Base-by-base conservation (phyloP, 257 asterid genomes). In the Plantago elongata region DNA sequence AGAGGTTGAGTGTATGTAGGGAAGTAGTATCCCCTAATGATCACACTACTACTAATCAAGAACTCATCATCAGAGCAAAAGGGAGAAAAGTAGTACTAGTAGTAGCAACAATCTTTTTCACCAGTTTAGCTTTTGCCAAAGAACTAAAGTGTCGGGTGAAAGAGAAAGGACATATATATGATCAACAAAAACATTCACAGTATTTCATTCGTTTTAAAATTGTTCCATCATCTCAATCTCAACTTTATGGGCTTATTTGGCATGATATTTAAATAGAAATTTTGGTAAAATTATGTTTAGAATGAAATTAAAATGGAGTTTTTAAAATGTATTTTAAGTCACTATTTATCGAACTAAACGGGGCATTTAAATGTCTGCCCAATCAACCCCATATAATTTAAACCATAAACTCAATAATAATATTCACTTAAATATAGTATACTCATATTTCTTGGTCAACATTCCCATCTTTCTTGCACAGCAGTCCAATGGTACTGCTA, bases 21-120 rank as follows among this genome's bases (percentile, higher is more conserved):
- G 81, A 72, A 74, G 81, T 65, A 74, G 72, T 49, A 71, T 67
- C 77, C 16, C 12, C n/a, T 55, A 67, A 64, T 72, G 72, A 64
- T 27, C 64, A 54, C 63, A 55, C 57, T 62, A 67, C 55, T 72
- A 74, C 59, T 74, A 83, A 75, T 77, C 79, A 69, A 67, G 64
- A 62, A 34, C 7, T 34, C 7, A 34, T 34, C 7, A 34, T 34
- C 40, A 34, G 8, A 34, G 40, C 40, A 34, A 18, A 65, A 73
- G 65, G 56, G 63, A 65, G 58, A 51, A 9, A 64, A 58, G 57
- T 46, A 72, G 42, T 54, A 64, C 5, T 34, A 34, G 0, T 7
- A 34, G 8, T 34, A 34, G 4, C 40, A 34, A 34, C 8, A 34
- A 34, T 34, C 65, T 48, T 54, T 60, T 66, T 73, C 64, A 78